These are phyloP conservation scores for Gentiana macrophylla DNA, from an alignment of 257 asterid genomes.

Conservation along the genomic window DNA sequence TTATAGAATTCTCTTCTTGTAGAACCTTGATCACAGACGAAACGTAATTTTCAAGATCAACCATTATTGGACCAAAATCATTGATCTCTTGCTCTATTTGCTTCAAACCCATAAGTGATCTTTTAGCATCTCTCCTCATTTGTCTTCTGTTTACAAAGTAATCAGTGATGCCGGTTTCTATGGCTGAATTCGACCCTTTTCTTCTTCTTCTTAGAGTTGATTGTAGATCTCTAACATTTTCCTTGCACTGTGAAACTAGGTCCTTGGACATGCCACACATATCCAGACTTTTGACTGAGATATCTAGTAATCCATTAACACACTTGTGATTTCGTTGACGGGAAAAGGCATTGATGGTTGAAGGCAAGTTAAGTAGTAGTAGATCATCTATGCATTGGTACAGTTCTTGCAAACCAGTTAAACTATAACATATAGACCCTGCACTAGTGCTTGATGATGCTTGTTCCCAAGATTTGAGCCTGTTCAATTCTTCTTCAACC, in stretches of 20 bases:
- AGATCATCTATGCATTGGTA: slow-evolving; percentile 17
- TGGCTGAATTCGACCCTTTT: slow-evolving; percentile 8
- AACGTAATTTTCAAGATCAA: slow-evolving; percentile 14
- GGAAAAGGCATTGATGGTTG: slow-evolving; percentile 12
- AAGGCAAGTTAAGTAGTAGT: slow-evolving; percentile 18
- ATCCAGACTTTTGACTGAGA: slow-evolving; percentile 18
- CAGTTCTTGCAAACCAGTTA: slow-evolving; percentile 16
- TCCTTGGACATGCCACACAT: slow-evolving; percentile 18
- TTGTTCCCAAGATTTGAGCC: slow-evolving; percentile 5
- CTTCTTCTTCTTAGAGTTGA: slow-evolving; percentile 18
- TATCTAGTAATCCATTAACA: slow-evolving; percentile 17
- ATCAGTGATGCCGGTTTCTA: slow-evolving; percentile 9
- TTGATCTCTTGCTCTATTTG: slow-evolving; percentile 14
- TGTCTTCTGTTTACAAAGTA: slow-evolving; percentile 12
- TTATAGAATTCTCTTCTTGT: slow-evolving; percentile 15
- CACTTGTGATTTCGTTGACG: slow-evolving; percentile 12
- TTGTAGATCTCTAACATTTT: slow-evolving; percentile 17
- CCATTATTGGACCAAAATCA: background rate
- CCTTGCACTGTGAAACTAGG: slow-evolving; percentile 8
- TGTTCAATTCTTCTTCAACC: slow-evolving; percentile 20
- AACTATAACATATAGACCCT: slow-evolving; percentile 7
- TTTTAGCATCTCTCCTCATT: slow-evolving; percentile 13
- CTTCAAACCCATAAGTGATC: background rate
- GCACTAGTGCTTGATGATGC: slow-evolving; percentile 4
- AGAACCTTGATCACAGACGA: slow-evolving; percentile 14